Evolutionary conservation across 306 rosid genomes (phyloP), one percentile per base, ranked within the genome.

Genomic region (Bauhinia variegata): DNA sequence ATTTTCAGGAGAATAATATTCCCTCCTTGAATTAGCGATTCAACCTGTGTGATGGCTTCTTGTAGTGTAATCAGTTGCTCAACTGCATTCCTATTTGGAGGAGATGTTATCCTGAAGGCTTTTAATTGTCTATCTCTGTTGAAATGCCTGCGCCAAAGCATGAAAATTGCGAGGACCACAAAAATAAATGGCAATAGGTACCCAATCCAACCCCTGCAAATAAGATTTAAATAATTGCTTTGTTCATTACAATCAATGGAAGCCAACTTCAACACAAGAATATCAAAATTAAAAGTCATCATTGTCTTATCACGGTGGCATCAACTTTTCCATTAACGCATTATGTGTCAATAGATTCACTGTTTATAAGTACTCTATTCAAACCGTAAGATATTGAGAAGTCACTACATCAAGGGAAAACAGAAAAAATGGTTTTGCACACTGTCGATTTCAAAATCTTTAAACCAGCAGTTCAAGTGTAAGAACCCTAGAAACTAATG

Each of bases 191-290:
- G 96, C 80, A 89, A 48, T 13, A 84, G 16, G 75, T 79, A 89
- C 73, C 85, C 86, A 80, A 81, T 79, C 98, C 98, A 92, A 37
- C 88, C 95, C 85, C 98, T 92, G 96, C 74, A 80, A 44, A 67
- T 61, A 70, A 72, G 67, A 16, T 55, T 72, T 65, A 65, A 77
- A 28, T 17, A 67, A 60, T 34, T 43, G 39, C 12, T 34, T 66
- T 59, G 66, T 66, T 72, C 74, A 65, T 36, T 14, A 50, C 34
- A 64, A 49, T 57, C 41, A 44, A 66, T 6, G 10, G 30, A 54
- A 71, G 63, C 58, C 39, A 58, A 52, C 51, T 65, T 69, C 50
- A 55, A 66, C 42, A 46, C 58, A 70, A 75, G 43, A 56, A 41
- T 71, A 36, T 71, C 55, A 71, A 53, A 70, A 59, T 60, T 61